phyloP scores from a whole-genome alignment of 2,329 filamentous ascomycete species.

The Fusarium liriodendri region DNA sequence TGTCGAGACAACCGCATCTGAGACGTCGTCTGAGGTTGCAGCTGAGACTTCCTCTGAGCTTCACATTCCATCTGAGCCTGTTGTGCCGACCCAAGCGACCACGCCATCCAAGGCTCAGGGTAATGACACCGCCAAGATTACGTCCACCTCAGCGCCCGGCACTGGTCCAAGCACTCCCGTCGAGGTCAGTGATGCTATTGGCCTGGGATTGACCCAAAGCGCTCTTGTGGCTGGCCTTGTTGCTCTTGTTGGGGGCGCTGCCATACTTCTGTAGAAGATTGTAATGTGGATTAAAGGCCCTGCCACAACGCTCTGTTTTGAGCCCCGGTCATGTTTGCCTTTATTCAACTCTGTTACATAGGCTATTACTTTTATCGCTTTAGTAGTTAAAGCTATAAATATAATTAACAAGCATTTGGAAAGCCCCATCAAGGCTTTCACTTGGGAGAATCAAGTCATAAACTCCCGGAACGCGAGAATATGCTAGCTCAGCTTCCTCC shows the following conservation, averaged over 20 bases:
- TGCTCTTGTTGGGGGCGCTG: neutral
- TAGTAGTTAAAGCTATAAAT: neutral
- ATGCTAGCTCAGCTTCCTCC: neutral
- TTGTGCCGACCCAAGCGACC: neutral
- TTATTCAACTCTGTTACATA: too few species aligned
- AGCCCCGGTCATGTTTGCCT: too few species aligned
- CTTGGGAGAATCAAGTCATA: neutral
- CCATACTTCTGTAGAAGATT: neutral
- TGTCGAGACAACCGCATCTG: neutral
- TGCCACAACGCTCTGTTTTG: too few species aligned
- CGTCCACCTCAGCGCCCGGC: neutral
- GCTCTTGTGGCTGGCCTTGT: neutral
- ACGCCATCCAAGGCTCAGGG: neutral
- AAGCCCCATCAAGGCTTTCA: neutral
- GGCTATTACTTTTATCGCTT: neutral
- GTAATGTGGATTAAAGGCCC: neutral
- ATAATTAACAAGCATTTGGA: neutral
- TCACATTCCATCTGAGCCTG: neutral
- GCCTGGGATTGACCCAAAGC: neutral
- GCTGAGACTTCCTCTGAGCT: neutral
- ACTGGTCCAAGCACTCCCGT: neutral
- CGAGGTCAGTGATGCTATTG: neutral
- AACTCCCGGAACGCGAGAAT: neutral
- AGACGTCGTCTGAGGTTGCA: neutral
- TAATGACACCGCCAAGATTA: neutral